These are phyloP conservation scores for Teunomyces barrocoloradensis DNA, from an alignment of 805 yeast species.

Conservation along the genomic window DNA sequence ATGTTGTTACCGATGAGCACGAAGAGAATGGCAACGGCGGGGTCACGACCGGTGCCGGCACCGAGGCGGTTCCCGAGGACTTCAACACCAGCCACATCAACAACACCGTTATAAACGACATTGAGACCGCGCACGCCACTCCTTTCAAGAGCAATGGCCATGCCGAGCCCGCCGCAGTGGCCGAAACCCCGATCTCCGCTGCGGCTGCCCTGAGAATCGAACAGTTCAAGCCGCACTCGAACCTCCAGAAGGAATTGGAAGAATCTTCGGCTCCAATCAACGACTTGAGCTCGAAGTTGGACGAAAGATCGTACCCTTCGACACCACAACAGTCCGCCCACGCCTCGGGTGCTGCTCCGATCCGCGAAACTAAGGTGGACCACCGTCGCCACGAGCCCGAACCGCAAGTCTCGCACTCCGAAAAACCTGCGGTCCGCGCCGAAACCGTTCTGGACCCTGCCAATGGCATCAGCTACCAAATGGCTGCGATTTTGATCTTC, in stretches of 20 bases:
- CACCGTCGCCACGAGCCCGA: background rate
- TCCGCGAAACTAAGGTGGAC: constrained; percentile 1
- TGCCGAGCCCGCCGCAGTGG: constrained; percentile 13
- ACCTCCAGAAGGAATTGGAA: constrained; percentile 31
- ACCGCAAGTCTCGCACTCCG: background rate
- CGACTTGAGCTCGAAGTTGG: constrained; percentile 43
- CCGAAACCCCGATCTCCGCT: constrained; percentile 10
- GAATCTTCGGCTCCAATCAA: constrained; percentile 43
- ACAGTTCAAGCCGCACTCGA: constrained; percentile 5
- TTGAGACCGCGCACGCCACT: constrained; percentile 12
- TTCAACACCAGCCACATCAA: constrained; percentile 12
- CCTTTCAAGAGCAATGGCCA: constrained; percentile 8
- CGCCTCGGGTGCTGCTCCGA: background rate
- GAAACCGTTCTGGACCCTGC: constrained; percentile 23
- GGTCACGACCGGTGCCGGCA: constrained; percentile 8
- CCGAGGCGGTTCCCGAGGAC: constrained; percentile 14
- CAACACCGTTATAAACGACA: constrained; percentile 9
- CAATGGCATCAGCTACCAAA: constrained; percentile 52
- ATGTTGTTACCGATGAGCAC: constrained; percentile 31
- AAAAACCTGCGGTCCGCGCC: background rate
- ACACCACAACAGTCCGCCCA: constrained; percentile 8
- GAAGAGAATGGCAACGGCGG: constrained; percentile 18
- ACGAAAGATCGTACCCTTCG: constrained; percentile 29
- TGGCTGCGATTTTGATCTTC: constrained; percentile 47
- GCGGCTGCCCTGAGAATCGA: constrained; percentile 11